phyloP scores from a whole-genome alignment of 495 filamentous ascomycete genomes.

The Podospora anserina region DNA sequence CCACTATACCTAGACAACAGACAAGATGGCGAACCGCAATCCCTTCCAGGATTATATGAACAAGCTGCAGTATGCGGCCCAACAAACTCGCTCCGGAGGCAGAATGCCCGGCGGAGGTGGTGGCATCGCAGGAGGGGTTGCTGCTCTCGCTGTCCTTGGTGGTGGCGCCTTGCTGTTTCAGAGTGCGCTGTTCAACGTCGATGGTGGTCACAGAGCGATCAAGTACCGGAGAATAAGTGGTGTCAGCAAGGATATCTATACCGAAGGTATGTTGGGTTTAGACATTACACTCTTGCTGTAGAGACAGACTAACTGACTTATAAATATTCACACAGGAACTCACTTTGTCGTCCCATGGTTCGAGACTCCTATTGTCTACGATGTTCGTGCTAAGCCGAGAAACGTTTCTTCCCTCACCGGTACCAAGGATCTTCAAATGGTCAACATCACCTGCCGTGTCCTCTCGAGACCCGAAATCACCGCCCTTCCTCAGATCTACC shows the following conservation, averaged over 20 bases:
- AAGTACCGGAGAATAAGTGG: slow-evolving; percentile 93
- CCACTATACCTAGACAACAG: slow-evolving; percentile 6
- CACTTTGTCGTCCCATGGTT: slow-evolving; percentile 94
- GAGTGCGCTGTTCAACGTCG: slow-evolving; percentile 96
- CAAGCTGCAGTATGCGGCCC: slow-evolving; percentile 31
- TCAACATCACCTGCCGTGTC: slow-evolving; percentile 99
- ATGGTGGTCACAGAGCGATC: slow-evolving; percentile 98
- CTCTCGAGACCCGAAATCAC: slow-evolving; percentile 85
- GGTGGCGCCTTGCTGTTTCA: slow-evolving; percentile 64
- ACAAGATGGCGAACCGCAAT: slow-evolving; percentile 49
- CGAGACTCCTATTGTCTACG: slow-evolving; percentile 93
- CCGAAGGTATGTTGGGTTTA: slow-evolving; percentile 65
- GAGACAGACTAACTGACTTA: not conserved
- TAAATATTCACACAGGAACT: slow-evolving; percentile 59
- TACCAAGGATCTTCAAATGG: slow-evolving; percentile 99
- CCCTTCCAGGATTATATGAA: slow-evolving; percentile 45
- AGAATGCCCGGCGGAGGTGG: slow-evolving; percentile 30
- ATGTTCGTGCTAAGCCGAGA: slow-evolving; percentile 94
- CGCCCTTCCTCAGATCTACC: slow-evolving; percentile 92
- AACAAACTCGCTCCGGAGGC: slow-evolving; percentile 25
- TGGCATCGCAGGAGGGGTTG: slow-evolving; percentile 32
- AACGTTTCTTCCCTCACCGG: slow-evolving; percentile 96
- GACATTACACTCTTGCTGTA: not conserved
- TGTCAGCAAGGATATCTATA: slow-evolving; percentile 95
- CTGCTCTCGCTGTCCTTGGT: slow-evolving; percentile 53